Base-by-base conservation (phyloP, 352 stramenopile genomes). In the Lagenidium sp. region DNA sequence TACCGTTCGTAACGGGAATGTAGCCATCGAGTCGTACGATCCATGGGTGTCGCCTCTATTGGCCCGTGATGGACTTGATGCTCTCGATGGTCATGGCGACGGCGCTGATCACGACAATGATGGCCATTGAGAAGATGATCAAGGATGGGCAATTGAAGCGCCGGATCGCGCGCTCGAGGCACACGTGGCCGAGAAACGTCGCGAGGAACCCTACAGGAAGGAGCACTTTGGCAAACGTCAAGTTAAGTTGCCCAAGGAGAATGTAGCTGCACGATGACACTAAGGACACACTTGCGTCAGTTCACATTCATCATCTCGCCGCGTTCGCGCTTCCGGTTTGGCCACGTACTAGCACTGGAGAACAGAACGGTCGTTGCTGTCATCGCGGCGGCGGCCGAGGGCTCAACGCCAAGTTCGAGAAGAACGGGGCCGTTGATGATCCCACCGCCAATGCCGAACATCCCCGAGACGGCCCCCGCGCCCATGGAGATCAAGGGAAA, bases 351-450 rank as follows among this genome's bases (percentile, higher is more conserved):
- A 39, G 66, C 53, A 22, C 67, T 82, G 16, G 72, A 82, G 44
- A 85, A 85, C 15, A 85, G 67, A 20, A 85, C 72, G 0, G 72
- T 85, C 10, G 69, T 64, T 7, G 93, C 86, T 2, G 85, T 96
- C 31, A 95, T 97, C 4, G 91, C 92, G 2, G 83, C 94, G 6
- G 85, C 76, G 65, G 85, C 69, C 1, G 68, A 58, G 7, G 81
- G 71, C 10, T 89, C 63, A 12, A 98, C 69, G 36, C 90, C 91
- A 50, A 98, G 87, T 38, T 96, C 83, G 3, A 98, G 75, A 73
- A 98, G 92, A 16, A 98, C 53, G 2, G 94, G 94, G 1, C 84
- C 92, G 46, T 96, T 97, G 36, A 98, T 85, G 46, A 98, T 97
- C 16, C 93, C 95, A 36, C 94, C 95, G 3, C 92, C 94, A 20